These are phyloP conservation scores for Rosa multiflora DNA, from an alignment of 306 rosid genomes.

Conservation along the genomic window DNA sequence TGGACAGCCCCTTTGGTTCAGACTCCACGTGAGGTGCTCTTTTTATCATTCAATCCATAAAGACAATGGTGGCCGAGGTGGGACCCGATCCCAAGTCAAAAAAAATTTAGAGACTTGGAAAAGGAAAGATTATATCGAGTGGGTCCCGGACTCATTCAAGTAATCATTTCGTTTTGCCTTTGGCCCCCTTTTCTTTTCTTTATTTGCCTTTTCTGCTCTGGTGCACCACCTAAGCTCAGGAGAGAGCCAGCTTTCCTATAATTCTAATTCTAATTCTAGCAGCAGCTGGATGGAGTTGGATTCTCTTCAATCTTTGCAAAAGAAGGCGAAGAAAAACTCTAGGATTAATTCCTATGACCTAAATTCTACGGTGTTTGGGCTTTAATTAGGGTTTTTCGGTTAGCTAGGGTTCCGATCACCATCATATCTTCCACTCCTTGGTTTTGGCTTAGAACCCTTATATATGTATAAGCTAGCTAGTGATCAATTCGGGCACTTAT, in stretches of 20 bases:
- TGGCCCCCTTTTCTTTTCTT: constrained; percentile 37
- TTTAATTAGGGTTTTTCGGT: neutral
- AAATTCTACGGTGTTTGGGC: neutral
- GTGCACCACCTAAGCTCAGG: neutral
- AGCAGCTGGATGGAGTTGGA: constrained; percentile 11
- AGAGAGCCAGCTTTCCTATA: neutral
- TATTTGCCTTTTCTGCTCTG: neutral
- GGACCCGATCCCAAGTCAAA: constrained; percentile 95
- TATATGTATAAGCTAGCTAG: neutral
- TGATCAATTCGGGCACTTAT: neutral
- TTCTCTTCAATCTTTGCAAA: neutral
- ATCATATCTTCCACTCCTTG: neutral
- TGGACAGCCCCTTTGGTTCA: constrained; percentile 91
- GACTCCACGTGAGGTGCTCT: constrained; percentile 99
- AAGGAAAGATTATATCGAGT: constrained; percentile 55
- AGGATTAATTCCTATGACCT: neutral
- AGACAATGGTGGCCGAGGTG: constrained; percentile 86
- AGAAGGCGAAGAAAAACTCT: neutral
- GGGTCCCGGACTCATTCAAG: constrained; percentile 73
- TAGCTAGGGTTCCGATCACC: neutral
- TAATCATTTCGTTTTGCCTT: constrained; percentile 75
- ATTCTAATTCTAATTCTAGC: neutral
- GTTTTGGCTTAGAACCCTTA: neutral
- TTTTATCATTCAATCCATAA: constrained; percentile 92
- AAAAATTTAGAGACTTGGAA: constrained; percentile 52